Evolutionary conservation across 2,329 filamentous ascomycete species (phyloP).

Genomic region (Phialophora chinensis): DNA sequence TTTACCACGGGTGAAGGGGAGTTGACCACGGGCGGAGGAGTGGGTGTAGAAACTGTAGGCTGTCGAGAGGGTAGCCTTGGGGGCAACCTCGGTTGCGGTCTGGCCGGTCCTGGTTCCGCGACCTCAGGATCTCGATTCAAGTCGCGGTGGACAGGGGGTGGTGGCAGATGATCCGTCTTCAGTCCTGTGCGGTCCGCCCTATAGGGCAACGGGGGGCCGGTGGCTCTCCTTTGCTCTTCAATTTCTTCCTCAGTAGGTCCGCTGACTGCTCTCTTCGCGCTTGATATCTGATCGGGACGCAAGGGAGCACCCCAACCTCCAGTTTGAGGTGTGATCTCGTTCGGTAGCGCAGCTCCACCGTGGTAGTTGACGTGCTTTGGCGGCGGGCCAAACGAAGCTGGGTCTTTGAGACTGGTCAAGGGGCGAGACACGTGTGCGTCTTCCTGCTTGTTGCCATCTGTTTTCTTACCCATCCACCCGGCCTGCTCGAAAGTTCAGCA

Average conservation of each 20-base stretch:
- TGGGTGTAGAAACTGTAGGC: conserved; percentile 52
- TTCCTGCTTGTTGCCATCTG: conserved; percentile 49
- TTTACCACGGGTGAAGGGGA: conserved; percentile 49
- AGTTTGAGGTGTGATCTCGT: conserved; percentile 53
- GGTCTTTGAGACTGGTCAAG: conserved; percentile 74
- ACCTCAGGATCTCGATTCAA: conserved; percentile 39
- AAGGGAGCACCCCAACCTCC: conserved; percentile 53
- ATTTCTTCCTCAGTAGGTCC: conserved; percentile 39
- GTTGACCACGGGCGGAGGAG: conserved; percentile 51
- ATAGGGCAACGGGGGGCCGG: conserved; percentile 68
- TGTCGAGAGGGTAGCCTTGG: conserved; percentile 75
- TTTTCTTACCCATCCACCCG: conserved; percentile 64
- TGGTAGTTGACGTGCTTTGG: conserved; percentile 68
- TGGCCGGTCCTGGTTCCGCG: conserved; percentile 42
- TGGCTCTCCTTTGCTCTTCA: conserved; percentile 48
- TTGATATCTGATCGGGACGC: conserved; percentile 46
- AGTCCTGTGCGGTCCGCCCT: conserved; percentile 73
- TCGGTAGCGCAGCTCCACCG: conserved; percentile 52
- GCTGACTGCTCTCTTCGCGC: conserved; percentile 43
- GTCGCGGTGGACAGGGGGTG: conserved; percentile 65
- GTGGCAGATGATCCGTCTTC: conserved; percentile 70
- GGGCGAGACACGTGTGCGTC: conserved; percentile 65
- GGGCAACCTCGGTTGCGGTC: conserved; percentile 62
- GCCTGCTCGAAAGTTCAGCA: conserved; percentile 49
- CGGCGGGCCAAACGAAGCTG: conserved; percentile 77